Evolutionary conservation across 805 yeast species (phyloP).

Genomic region (Vanderwaltozyma polyspora): DNA sequence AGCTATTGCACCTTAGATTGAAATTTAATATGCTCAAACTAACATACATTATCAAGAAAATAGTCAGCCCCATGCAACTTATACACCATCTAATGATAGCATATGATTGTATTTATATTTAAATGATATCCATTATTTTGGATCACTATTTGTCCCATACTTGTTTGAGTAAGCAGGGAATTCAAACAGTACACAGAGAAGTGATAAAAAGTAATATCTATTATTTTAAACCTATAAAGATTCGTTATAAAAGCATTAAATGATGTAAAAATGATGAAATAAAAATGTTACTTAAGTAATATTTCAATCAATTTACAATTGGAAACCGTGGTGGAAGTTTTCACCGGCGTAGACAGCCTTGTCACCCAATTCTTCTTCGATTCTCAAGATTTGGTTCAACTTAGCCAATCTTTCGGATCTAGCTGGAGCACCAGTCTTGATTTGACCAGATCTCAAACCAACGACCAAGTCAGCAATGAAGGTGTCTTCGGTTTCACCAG

Average conservation of each 20-base stretch:
- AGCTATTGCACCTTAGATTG: too few relatives aligned
- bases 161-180: too few relatives aligned
- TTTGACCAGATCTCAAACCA: constrained; percentile 97
- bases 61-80: too few relatives aligned
- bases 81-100: too few relatives aligned
- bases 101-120: too few relatives aligned
- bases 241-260: constrained; percentile 4
- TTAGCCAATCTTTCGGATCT: constrained; percentile 99
- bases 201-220: too few relatives aligned
- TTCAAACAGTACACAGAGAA: too few relatives aligned
- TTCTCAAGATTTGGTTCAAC: constrained; percentile 95
- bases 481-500: constrained; percentile 99
- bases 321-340: constrained; percentile 58
- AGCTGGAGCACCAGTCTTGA: constrained; percentile 99
- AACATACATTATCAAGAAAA: too few relatives aligned
- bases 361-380: constrained; percentile 97
- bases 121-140: too few relatives aligned
- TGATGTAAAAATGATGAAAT: constrained; percentile 6
- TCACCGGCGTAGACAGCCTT: constrained; percentile 94
- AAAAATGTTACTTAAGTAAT: constrained; percentile 2
- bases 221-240: constrained; percentile 11
- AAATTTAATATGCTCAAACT: too few relatives aligned
- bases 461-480: constrained; percentile 96
- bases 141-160: too few relatives aligned
- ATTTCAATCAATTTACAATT: constrained; percentile 23